phyloP scores from a whole-genome alignment of 495 filamentous ascomycete species.

The Hypomontagnella monticulosa region DNA sequence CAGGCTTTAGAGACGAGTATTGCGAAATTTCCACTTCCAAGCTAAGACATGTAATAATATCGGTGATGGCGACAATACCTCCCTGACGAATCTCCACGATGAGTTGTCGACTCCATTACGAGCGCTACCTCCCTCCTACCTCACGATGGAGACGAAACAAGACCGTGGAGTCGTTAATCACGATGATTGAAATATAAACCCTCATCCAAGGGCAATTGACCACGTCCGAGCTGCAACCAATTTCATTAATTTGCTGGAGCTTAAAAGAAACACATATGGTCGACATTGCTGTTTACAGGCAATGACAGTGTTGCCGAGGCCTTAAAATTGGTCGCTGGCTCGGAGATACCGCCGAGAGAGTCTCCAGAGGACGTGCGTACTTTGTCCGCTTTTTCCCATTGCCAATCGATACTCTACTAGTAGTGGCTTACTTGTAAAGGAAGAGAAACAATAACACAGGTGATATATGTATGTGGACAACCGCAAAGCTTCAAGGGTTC shows the following conservation, averaged over 20 bases:
- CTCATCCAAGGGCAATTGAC: not conserved
- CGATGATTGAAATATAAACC: slow-evolving; percentile 8
- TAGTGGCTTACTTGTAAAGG: slow-evolving; percentile 11
- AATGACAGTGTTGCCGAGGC: slow-evolving; percentile 26
- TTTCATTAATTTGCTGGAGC: slow-evolving; percentile 8
- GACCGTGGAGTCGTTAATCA: slow-evolving; percentile 22
- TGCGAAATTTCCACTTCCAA: slow-evolving; percentile 5
- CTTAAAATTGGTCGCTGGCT: slow-evolving; percentile 16
- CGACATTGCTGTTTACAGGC: slow-evolving; percentile 23
- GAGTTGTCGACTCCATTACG: slow-evolving; percentile 20
- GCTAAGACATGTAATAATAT: slow-evolving; percentile 13
- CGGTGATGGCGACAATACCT: slow-evolving; percentile 17
- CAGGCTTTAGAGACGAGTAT: slow-evolving; percentile 6
- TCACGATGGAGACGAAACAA: slow-evolving; percentile 26
- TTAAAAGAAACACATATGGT: slow-evolving; percentile 26
- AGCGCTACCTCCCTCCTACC: slow-evolving; percentile 15
- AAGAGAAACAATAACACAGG: slow-evolving; percentile 2
- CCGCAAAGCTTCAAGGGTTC: not conserved
- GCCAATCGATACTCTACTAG: slow-evolving; percentile 2
- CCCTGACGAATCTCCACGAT: slow-evolving; percentile 11
- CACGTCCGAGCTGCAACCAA: slow-evolving; percentile 24
- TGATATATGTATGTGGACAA: not conserved
- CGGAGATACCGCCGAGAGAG: slow-evolving; percentile 23
- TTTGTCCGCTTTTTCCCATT: not conserved
- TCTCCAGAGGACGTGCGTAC: slow-evolving; percentile 5